Base-by-base conservation (phyloP, 164 flowering plant genomes). In the Pachysandra terminalis region DNA sequence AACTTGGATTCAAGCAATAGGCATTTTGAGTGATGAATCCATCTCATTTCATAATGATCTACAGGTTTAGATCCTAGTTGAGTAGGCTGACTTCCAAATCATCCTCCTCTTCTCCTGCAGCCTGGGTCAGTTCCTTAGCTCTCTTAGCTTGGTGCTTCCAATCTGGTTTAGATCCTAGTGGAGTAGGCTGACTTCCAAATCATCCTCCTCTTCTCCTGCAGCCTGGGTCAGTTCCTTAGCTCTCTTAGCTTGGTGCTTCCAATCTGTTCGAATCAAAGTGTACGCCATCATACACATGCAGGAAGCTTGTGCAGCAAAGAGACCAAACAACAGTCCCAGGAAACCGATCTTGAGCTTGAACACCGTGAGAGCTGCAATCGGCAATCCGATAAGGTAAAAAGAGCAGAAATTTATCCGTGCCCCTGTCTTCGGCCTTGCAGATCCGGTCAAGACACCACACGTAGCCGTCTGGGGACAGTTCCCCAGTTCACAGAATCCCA, bases 381-480 rank as follows among this genome's bases (percentile, higher is more conserved):
- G 90, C 68, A 86, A 59, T 0, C 86, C 90, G 10, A 86, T 56
- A 0, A 81, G 23, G 71, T 84, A 86, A 64, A 86, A 86, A 0
- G 85, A 75, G 21, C 70, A 69, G 26, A 86, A 58, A 21, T 84
- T 84, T 56, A 81, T 77, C 9, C 81, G 61, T 0, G 78, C 83
- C 0, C 88, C 88, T 0, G 79, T 45, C 9, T 72, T 77, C 16
- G 90, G 85, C 24, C 86, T 63, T 0, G 90, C 88, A 0, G 86
- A 79, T n/a, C 88, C 90, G 9, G 75, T 77, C 19, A 86, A 52
- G n/a, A 75, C 81, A 1, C 87, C 90, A 59, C 85, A 74, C 1
- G 81, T 81, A 0, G 82, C 83, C 7, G 90, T 83, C 62, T 82
- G 87, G 0, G 87, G 84, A 8, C 77, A 59, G 73, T 84, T 84